phyloP scores from a whole-genome alignment of 805 yeast species.

The Metschnikowia henanensis region DNA sequence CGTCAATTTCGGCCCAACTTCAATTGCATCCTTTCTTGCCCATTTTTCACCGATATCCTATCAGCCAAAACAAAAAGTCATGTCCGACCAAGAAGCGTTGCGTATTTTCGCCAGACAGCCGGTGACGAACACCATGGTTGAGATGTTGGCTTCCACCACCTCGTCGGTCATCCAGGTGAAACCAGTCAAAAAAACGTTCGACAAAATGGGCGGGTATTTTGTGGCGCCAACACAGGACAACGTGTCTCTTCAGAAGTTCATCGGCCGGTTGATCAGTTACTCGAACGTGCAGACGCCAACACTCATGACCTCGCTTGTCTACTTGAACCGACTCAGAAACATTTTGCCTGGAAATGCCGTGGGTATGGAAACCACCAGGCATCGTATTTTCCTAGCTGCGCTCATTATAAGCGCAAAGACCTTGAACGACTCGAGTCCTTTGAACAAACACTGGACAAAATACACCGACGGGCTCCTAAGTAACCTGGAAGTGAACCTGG shows the following conservation, averaged over 20 bases:
- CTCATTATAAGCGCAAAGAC: conserved; percentile 90
- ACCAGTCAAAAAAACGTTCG: conserved; percentile 17
- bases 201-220: conserved; percentile 16
- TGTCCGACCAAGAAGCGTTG: conserved; percentile 46
- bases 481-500: conserved; percentile 79
- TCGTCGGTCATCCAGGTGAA: conserved; percentile 53
- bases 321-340: conserved; percentile 72
- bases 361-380: conserved; percentile 92
- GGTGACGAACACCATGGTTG: conserved; percentile 57
- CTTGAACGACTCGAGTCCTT: conserved; percentile 90
- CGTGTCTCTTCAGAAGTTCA: conserved; percentile 55
- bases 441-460: conserved; percentile 94
- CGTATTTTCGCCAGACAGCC: conserved; percentile 54
- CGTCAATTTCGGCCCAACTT: no score
- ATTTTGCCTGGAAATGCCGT: conserved; percentile 83
- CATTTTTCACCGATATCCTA: no score
- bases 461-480: conserved; percentile 86
- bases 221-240: conserved; percentile 26
- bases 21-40: background rate
- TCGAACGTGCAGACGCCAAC: conserved; percentile 96
- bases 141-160: conserved; percentile 58
- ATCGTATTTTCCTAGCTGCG: conserved; percentile 87
- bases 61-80: background rate
- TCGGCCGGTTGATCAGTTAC: conserved; percentile 66
- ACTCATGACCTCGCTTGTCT: conserved; percentile 87